phyloP scores from a whole-genome alignment of 73 alveolate genomes.

The Blepharisma stoltei region DNA sequence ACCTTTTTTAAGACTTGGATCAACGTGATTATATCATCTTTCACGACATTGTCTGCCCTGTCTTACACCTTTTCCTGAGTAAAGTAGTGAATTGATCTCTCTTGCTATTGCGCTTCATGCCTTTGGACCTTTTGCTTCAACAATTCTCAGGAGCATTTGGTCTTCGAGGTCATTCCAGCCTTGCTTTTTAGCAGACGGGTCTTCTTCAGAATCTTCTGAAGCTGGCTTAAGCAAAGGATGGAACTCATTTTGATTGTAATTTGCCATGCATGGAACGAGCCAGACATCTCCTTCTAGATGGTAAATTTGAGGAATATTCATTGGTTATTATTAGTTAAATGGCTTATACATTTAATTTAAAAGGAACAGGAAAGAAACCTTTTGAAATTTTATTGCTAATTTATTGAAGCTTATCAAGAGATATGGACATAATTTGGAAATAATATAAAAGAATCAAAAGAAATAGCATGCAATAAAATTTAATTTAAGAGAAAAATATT shows the following conservation, averaged over 20 bases:
- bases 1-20: constrained; percentile 72
- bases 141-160: constrained; percentile 31
- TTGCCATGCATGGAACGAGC: constrained; percentile 26
- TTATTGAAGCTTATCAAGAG: too few species aligned
- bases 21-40: constrained; percentile 78
- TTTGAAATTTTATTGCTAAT: too few species aligned
- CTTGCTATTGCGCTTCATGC: constrained; percentile 55
- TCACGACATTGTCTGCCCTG: constrained; percentile 87
- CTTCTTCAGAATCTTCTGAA: neutral
- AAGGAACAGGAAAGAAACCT: too few species aligned
- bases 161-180: constrained; percentile 41
- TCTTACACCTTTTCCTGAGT: constrained; percentile 34
- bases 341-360: too few species aligned
- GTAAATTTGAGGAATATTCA: neutral
- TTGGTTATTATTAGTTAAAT: too few species aligned
- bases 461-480: too few species aligned
- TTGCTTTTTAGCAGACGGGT: neutral
- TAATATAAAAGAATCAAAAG: too few species aligned
- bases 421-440: too few species aligned
- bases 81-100: constrained; percentile 24
- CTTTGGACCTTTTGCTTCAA: constrained; percentile 35
- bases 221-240: constrained; percentile 13
- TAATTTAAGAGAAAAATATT: too few species aligned
- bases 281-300: constrained; percentile 26
- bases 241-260: constrained; percentile 21